phyloP scores from a whole-genome alignment of 169 alveolate species.

The Eimeria tenella region DNA sequence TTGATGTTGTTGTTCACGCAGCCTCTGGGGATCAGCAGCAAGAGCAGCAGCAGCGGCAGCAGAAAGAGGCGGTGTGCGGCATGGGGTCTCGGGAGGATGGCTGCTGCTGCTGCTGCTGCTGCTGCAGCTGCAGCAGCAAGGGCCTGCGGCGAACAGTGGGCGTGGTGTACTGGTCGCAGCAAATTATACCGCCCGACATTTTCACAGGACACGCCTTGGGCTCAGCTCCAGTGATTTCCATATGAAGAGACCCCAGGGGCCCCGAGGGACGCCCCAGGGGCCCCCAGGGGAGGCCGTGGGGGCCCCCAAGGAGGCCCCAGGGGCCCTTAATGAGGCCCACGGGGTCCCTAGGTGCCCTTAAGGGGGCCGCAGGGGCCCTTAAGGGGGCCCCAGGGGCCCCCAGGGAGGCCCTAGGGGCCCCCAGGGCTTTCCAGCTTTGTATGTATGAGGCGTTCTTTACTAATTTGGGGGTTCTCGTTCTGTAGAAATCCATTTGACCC shows the following conservation, averaged over 20 bases:
- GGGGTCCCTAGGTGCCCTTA: no score
- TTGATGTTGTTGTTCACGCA: not conserved
- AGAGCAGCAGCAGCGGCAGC: not conserved
- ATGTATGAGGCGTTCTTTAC: no score
- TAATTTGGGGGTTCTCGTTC: no score
- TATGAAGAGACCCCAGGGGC: not conserved
- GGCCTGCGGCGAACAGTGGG: not conserved
- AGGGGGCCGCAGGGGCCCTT: no score
- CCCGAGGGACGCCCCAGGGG: conserved; percentile 1
- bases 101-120: conserved; percentile 50
- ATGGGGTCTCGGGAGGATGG: not conserved
- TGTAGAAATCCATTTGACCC: no score
- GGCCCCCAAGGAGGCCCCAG: not conserved
- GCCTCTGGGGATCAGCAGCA: not conserved
- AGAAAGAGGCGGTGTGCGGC: not conserved
- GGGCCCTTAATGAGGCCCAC: no score
- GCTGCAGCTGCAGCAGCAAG: conserved; percentile 57
- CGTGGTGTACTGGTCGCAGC: conserved; percentile 23
- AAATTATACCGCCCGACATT: not conserved
- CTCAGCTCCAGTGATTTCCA: not conserved
- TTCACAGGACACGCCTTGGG: conserved; percentile 19
- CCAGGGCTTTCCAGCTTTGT: no score
- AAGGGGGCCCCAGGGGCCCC: no score
- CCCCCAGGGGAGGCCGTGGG: not conserved
- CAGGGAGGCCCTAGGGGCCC: no score